These are phyloP conservation scores for Diaporthe citri DNA, from an alignment of 2,329 filamentous ascomycete species.

Conservation along the genomic window DNA sequence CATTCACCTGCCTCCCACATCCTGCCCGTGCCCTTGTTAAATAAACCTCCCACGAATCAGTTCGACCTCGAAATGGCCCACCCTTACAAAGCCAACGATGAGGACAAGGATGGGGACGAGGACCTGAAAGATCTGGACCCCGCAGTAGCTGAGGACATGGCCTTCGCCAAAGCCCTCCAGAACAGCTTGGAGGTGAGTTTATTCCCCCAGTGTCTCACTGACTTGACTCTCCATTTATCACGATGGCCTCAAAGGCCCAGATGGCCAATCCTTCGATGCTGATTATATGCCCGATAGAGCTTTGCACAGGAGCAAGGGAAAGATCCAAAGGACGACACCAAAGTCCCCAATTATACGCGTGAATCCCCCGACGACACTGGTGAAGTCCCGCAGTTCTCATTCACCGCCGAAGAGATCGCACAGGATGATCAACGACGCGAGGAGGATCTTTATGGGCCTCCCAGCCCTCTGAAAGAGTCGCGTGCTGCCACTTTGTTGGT, in stretches of 20 bases:
- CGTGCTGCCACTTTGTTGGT: neutral
- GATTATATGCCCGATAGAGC: neutral
- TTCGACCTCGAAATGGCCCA: neutral
- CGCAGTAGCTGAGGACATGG: neutral
- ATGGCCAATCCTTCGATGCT: neutral
- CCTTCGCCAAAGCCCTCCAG: neutral
- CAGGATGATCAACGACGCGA: neutral
- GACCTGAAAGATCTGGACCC: neutral
- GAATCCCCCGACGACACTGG: neutral
- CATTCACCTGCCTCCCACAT: neutral
- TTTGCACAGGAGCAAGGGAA: neutral
- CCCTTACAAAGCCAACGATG: neutral
- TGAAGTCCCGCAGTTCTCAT: neutral
- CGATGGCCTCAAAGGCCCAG: rapidly evolving
- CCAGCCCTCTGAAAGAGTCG: neutral
- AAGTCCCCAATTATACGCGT: neutral
- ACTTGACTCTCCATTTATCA: neutral
- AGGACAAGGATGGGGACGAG: neutral
- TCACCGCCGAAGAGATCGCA: neutral
- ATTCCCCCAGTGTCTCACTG: neutral
- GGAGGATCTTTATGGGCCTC: neutral
- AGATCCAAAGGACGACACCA: neutral
- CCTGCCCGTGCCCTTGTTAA: no score
- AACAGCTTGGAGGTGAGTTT: neutral
- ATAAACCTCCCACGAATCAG: neutral